Conservation (phyloP, 768 basidiomycete genomes). For the Russula virescens region DNA sequence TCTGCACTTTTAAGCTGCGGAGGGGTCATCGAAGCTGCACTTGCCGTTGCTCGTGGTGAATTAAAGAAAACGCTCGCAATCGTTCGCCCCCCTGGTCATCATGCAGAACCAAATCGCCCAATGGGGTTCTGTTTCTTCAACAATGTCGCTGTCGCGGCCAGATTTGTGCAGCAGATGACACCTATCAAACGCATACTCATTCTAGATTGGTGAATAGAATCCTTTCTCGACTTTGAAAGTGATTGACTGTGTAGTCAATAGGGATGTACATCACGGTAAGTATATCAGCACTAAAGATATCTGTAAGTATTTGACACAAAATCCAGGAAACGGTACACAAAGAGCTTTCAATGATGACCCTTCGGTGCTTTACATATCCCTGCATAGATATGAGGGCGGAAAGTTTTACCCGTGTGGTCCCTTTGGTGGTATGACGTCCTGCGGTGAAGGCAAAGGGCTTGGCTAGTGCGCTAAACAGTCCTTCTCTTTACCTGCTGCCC, state of each 20-base stretch:
- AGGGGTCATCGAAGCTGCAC: slow-evolving; percentile 85
- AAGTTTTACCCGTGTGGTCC: slow-evolving; percentile 89
- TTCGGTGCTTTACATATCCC: slow-evolving; percentile 84
- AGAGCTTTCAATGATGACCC: slow-evolving; percentile 93
- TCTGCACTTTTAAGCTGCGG: slow-evolving; percentile 89
- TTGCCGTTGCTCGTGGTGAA: slow-evolving; percentile 76
- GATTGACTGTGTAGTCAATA: slow-evolving; percentile 30
- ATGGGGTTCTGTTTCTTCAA: slow-evolving; percentile 99
- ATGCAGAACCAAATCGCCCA: slow-evolving; percentile 95
- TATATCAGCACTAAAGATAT: neutral
- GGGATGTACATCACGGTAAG: slow-evolving; percentile 94
- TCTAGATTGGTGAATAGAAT: slow-evolving; percentile 76
- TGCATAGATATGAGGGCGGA: slow-evolving; percentile 93
- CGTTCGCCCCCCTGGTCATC: slow-evolving; percentile 95
- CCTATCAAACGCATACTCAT: slow-evolving; percentile 79
- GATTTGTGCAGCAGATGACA: slow-evolving; percentile 68
- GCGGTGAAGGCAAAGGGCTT: slow-evolving; percentile 74
- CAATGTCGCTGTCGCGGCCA: slow-evolving; percentile 90
- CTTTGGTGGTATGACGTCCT: slow-evolving; percentile 81
- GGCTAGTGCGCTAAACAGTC: slow-evolving; percentile 62
- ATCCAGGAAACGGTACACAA: slow-evolving; percentile 91
- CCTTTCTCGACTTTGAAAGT: neutral
- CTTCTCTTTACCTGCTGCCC: slow-evolving; percentile 7
- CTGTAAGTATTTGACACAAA: neutral
- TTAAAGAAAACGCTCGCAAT: slow-evolving; percentile 89